Evolutionary conservation across 768 basidiomycete species (phyloP), one percentile per base, ranked within the genome.

Genomic region (Russula dissimulans): DNA sequence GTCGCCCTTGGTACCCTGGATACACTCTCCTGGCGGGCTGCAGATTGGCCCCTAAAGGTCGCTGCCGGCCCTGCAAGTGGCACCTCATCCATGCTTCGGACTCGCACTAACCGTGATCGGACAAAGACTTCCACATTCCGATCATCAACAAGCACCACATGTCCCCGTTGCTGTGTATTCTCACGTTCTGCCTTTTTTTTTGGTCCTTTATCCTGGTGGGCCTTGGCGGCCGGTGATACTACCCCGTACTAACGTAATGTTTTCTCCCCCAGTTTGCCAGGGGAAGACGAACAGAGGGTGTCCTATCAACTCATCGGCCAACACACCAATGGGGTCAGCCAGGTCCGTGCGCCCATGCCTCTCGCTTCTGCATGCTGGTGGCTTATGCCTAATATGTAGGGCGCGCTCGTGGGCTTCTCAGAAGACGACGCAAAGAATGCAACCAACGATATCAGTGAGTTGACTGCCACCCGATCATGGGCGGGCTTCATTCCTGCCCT

Each of bases 361-460:
- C 31, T 18, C 41, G 15, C 31, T 44, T 54, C 46, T 34, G n/a
- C 10, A 34, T 38, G 38, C 38, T 15, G 22, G 12, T 38, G 50
- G 8, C 22, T 49, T 46, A 49, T 10, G 22, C 43, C 42, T 43
- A 32, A 8, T 26, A 26, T 31, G 49, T 49, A 91, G 86, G 94
- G 93, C 18, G 87, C 85, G 14, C 71, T 97, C 42, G 83, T 95
- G 34, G 90, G 90, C 70, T 95, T 95, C 67, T 80, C 84, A 0
- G 93, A 93, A 68, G 76, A 77, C 31, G 45, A 59, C 15, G 51
- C 52, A n/a, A 56, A 0, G 31, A 73, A 72, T 55, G 75, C 77
- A 11, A 74, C 72, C 31, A 75, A 78, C 59, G 69, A 73, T 34
- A 79, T 77, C 45, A 80, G 83, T 74, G 72, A 58, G 82, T 36